Base-by-base conservation (phyloP, 2,329 filamentous ascomycete genomes). In the Epichloe hybrida region DNA sequence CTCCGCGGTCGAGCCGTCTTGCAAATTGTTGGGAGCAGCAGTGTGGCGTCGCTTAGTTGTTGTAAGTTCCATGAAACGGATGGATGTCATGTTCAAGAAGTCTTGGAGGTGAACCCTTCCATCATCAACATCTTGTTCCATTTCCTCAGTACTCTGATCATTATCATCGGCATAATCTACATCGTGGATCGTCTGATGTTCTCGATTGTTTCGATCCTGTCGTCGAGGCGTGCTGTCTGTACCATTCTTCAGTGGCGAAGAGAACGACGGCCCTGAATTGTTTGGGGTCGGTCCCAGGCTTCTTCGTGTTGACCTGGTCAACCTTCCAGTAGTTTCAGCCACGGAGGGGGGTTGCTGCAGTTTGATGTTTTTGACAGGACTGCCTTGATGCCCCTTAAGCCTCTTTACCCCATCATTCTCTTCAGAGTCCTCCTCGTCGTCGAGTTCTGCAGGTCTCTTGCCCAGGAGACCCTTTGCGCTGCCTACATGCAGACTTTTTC, bases 51-150 rank as follows among this genome's bases (percentile, higher is more conserved):
- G 77, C 65, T 97, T 97, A 1, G 90, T 96, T 0, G 91, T 95
- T n/a, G 85, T 95, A 47, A 98, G 74, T 64, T 98, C 93, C 86
- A 98, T 96, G 69, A 98, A 98, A 50, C 90, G 87, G 60, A 98
- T 95, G 53, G 88, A 94, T 2, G 91, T 96, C 81, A 95, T 83
- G 55, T 94, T 88, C 43, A 98, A 71, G 68, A 98, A 98, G 49
- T 95, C 86, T 58, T 95, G 88, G 3, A 98, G 74, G 44, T 90
- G 85, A 50, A 95, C 89, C 21, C 75, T 76, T 27, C 83, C 62
- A 20, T 76, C 74, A 12, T 72, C 65, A 20, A 72, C 73, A n/a
- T 80, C 75, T 5, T 69, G 65, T 48, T 72, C 67, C 23, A 70
- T 58, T 42, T 75, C 67, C 2, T 61, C 61, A 20, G 71, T 69